Evolutionary conservation across 1,284 basidiomycete genomes (phyloP), one percentile per base, ranked within the genome.

Genomic region (Boletus nobilissimus): DNA sequence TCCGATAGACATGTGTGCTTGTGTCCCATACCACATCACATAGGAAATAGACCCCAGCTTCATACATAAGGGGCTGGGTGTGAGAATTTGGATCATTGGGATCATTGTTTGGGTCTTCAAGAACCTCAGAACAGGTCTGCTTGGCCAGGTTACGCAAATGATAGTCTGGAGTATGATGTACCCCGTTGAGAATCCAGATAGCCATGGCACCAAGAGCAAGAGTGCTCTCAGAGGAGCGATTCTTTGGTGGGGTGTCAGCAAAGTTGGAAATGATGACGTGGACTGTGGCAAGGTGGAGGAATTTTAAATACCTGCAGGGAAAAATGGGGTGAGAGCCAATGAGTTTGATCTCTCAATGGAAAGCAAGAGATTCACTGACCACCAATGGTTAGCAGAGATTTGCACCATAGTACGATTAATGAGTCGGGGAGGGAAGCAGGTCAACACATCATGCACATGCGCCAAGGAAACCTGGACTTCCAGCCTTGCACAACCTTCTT

Each of bases 261-360:
- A 66, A 6, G 19, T 78, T 79, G 2, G 32, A 22, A 1, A 77
- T 9, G 3, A 79, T 5, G 0, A 0, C 7, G 6, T 64, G 13
- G 0, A 72, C 16, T 0, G 67, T 71, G 6, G 68, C 51, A 0
- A 80, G 69, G 2, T 34, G 54, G 10, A 72, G 29, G 51, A 57
- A 81, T 51, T 80, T 81, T 22, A 81, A 80, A 5, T 74, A 76
- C 72, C 77, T 70, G 57, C 18, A 32, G 29, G n/a, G 32, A 60
- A 60, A 0, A 32, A 32, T 3, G 4, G 19, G 43, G n/a, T n/a
- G 19, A 16, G 29, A 5, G 29, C 29, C 16, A 32, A 60, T 32
- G 2, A 60, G 54, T 60, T 32, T 34, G 29, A 5, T 54, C 29
- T 54, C 3, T 54, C 29, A 54, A n/a, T n/a, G n/a, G 19, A 46